Evolutionary conservation across 2,329 filamentous ascomycete species (phyloP), one percentile per base, ranked within the genome.

Genomic region (Trichophyton verrucosum): DNA sequence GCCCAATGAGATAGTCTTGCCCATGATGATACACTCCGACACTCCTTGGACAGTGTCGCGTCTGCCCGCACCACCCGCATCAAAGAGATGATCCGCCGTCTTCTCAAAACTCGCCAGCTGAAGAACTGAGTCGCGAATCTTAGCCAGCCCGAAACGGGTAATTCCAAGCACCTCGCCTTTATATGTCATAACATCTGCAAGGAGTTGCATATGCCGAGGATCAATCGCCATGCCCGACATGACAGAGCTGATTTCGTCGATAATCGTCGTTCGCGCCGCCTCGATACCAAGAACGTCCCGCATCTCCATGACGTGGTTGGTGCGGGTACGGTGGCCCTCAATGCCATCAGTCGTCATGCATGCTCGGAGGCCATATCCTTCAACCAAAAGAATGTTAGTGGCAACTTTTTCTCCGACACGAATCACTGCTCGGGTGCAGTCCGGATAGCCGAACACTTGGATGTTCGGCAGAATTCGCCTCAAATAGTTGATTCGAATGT

Each of bases 131-230:
- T 99, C 94, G 58, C 94, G 82, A 87, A 96, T 97, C 80, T 97
- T 99, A 61, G 91, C 88, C 27, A 99, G 80, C 58, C 94, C 94
- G 73, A 97, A 97, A 36, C 94, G 87, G 1, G 94, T 99, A 71
- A 99, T 99, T 58, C 94, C 94, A 17, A 96, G 82, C 0, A 99
- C 89, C 67, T 97, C 92, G 58, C 94, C 94, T 78, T 96, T 97
- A 81, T 92, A 97, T 0, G 94, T 97, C 94, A 99, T 99, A 60
- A 96, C 91, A 70, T 99, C 94, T 9, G 94, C 92, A 1, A 99
- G 83, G 17, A 99, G 82, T 72, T 96, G 88, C 91, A 99, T 97
- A 77, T 99, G 94, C 61, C 94, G 88, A 51, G 91, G 92, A 75
- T 99, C 94, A 69, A 99, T 97, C 73, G 84, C 86, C 91, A 99